Evolutionary conservation across 1,284 basidiomycete genomes (phyloP).

Genomic region (Heterobasidion occidentale): DNA sequence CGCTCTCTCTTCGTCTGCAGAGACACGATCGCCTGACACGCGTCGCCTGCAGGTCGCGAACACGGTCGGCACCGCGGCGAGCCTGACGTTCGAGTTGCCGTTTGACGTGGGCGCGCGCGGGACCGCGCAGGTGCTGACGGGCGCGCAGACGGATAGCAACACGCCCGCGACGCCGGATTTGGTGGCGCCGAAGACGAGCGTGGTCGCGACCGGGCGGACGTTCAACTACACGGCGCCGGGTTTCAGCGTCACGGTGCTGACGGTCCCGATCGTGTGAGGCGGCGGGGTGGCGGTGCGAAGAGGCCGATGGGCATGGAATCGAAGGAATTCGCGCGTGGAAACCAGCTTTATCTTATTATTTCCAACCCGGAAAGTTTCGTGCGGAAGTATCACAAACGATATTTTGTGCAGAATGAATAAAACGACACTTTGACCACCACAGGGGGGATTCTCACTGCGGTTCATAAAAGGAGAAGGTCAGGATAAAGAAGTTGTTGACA

Average conservation of each 20-base stretch:
- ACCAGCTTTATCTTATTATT: no score
- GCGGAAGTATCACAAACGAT: no score
- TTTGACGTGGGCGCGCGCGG: slow-evolving; percentile 40
- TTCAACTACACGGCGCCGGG: slow-evolving; percentile 53
- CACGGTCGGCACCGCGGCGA: slow-evolving; percentile 28
- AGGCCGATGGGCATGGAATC: no score
- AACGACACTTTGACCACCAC: no score
- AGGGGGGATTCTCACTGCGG: no score
- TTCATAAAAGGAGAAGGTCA: no score
- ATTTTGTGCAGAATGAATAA: no score
- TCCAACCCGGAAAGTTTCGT: no score
- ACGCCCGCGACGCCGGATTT: slow-evolving; percentile 40
- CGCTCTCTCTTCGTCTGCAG: background rate
- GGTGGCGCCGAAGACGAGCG: slow-evolving; percentile 36
- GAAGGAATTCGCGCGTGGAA: no score
- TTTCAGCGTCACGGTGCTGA: slow-evolving; percentile 52
- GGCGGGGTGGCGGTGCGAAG: background rate
- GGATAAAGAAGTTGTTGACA: no score
- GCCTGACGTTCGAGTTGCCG: slow-evolving; percentile 45
- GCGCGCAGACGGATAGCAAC: slow-evolving; percentile 42
- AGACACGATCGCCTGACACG: background rate
- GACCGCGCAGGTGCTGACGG: slow-evolving; percentile 38
- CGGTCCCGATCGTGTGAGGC: slow-evolving; percentile 15
- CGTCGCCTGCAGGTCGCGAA: slow-evolving; percentile 40
- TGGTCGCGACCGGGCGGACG: slow-evolving; percentile 35